A percentile compares a stretch with the other conserved stretches of the same genome.
Evolutionary conservation across 306 rosid species (phyloP).

Genomic region (Mucuna pruriens): DNA sequence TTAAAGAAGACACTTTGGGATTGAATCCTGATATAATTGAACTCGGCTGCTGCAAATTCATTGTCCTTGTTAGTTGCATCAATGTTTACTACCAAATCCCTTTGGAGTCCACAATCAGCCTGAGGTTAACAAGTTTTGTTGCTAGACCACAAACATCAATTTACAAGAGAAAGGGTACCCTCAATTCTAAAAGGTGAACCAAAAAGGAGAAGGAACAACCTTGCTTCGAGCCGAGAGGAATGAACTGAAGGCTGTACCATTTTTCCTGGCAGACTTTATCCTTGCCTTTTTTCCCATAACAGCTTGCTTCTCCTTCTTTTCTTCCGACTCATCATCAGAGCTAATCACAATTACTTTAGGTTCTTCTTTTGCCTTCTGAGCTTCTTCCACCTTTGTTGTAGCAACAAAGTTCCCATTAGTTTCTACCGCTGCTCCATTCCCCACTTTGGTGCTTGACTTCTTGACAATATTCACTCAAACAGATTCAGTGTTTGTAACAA

Average conservation of each 20-base stretch:
- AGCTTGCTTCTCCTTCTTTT: slow-evolving; percentile 34
- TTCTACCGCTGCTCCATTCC: slow-evolving; percentile 25
- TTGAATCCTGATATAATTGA: too few species aligned
- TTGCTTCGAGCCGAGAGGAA: slow-evolving; percentile 81
- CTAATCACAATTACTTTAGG: slow-evolving; percentile 51
- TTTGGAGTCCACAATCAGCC: too few species aligned
- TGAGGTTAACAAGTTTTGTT: too few species aligned
- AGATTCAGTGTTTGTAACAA: too few species aligned
- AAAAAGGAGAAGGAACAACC: slow-evolving; percentile 41
- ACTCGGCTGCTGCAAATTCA: too few species aligned
- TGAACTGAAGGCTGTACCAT: slow-evolving; percentile 55
- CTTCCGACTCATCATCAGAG: slow-evolving; percentile 51
- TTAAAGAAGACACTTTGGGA: too few species aligned
- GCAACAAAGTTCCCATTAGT: slow-evolving; percentile 15
- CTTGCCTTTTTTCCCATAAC: slow-evolving; percentile 40
- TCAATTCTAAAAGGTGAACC: too few species aligned
- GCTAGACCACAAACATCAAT: too few species aligned
- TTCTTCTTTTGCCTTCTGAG: slow-evolving; percentile 35
- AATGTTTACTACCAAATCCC: too few species aligned
- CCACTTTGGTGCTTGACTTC: slow-evolving; percentile 44
- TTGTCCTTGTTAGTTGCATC: too few species aligned
- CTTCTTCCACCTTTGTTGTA: slow-evolving; percentile 41
- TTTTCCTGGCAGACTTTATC: slow-evolving; percentile 44
- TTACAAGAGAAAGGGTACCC: too few species aligned
- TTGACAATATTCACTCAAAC: slow-evolving; percentile 24